These are phyloP conservation scores for Monsonia emarginata DNA, from an alignment of 441 rosid species.

Conservation along the genomic window DNA sequence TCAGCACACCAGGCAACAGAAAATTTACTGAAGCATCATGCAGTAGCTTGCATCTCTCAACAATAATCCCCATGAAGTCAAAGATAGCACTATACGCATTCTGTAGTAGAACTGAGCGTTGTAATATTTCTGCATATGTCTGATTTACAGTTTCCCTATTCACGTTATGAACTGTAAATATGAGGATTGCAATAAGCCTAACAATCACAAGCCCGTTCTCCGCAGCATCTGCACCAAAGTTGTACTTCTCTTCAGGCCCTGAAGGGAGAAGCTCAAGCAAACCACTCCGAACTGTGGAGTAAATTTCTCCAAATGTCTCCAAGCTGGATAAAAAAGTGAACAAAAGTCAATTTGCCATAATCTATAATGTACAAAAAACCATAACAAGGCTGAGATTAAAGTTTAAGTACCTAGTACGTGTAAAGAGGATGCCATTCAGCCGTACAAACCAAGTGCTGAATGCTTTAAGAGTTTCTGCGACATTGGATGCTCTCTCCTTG, in stretches of 20 bases:
- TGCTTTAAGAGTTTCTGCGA: constrained; percentile 6
- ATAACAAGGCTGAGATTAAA: neutral
- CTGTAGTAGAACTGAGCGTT: constrained; percentile 19
- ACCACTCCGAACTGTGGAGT: constrained; percentile 10
- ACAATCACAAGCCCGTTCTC: constrained; percentile 17
- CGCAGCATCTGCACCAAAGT: constrained; percentile 15
- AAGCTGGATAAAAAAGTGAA: constrained; percentile 7
- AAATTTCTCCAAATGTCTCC: constrained; percentile 17
- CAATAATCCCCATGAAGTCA: constrained; percentile 12
- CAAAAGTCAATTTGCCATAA: neutral
- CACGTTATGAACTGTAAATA: constrained; percentile 17
- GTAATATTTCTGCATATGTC: constrained; percentile 19
- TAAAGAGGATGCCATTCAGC: constrained; percentile 18
- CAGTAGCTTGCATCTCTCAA: constrained; percentile 16
- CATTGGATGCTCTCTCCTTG: constrained; percentile 4
- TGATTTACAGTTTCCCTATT: constrained; percentile 16
- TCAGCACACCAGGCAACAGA: constrained; percentile 16
- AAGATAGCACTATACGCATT: constrained; percentile 15
- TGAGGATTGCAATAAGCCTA: constrained; percentile 15
- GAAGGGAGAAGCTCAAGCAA: constrained; percentile 12
- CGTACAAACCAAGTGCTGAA: constrained; percentile 17
- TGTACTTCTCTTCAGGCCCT: constrained; percentile 13
- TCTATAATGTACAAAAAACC: neutral
- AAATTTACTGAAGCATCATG: constrained; percentile 12
- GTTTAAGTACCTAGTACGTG: constrained; percentile 18